Evolutionary conservation across 305 asterid genomes (phyloP).

Genomic region (Striga hermonthica): DNA sequence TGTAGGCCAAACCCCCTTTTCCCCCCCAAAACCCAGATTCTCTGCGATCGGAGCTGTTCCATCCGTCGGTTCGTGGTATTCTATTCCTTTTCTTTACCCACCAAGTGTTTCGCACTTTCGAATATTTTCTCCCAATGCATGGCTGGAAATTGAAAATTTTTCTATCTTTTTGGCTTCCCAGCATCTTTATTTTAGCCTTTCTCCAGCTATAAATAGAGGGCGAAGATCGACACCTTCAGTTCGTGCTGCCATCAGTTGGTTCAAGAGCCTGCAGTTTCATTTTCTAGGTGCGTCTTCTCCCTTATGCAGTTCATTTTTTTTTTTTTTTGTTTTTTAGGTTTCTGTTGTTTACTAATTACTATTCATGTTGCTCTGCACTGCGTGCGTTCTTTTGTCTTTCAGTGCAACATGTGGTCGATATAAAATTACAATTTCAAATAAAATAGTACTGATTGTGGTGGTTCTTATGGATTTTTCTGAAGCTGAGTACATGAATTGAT

Average conservation of each 20-base stretch:
- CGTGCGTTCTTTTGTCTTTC: not conserved
- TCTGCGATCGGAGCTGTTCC: conserved; percentile 26
- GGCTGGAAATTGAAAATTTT: conserved; percentile 7
- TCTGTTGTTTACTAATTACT: too few relatives aligned
- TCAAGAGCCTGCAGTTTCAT: conserved; percentile 26
- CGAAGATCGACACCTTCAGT: conserved; percentile 21
- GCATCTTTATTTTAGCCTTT: conserved; percentile 5
- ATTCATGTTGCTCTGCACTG: too few relatives aligned
- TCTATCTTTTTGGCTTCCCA: conserved; percentile 23
- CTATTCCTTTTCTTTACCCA: conserved; percentile 22
- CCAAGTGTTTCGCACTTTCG: conserved; percentile 25
- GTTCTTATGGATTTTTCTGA: too few relatives aligned
- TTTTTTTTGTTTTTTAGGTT: not conserved
- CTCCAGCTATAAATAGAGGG: conserved; percentile 23
- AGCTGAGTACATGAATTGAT: too few relatives aligned
- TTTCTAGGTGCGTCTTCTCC: conserved; percentile 25
- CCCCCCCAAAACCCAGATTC: conserved; percentile 30
- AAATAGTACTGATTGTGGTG: too few relatives aligned
- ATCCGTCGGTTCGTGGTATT: conserved; percentile 21
- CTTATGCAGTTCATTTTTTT: conserved; percentile 14
- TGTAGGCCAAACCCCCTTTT: conserved; percentile 33
- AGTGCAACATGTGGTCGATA: not conserved
- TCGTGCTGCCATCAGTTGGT: conserved; percentile 31
- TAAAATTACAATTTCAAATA: too few relatives aligned
- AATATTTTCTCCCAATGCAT: conserved; percentile 18